A percentile compares a stretch with the other conserved stretches of the same genome.
Conservation (phyloP, 2,329 filamentous ascomycete genomes). For the Phialocephala sp. region DNA sequence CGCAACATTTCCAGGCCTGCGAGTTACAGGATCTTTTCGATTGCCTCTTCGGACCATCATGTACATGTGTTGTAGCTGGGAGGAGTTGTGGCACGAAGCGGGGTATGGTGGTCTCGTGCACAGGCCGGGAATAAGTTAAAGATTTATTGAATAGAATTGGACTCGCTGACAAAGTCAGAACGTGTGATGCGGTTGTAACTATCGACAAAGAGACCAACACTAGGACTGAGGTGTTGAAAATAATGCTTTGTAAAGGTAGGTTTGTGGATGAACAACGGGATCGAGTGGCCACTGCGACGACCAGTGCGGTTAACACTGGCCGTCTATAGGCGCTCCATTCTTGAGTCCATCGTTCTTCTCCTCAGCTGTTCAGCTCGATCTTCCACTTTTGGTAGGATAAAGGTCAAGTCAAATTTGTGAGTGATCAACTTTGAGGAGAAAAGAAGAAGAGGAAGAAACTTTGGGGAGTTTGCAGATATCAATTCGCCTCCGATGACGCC, state of each 20-base stretch:
- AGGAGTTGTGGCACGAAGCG: conserved; percentile 4
- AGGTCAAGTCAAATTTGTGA: conserved; percentile 65
- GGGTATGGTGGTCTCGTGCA: conserved; percentile 12
- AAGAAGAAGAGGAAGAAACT: conserved; percentile 43
- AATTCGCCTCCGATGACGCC: not conserved
- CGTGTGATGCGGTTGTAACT: conserved; percentile 25
- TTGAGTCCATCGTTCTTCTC: conserved; percentile 50
- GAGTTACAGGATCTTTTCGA: not conserved
- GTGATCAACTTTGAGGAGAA: conserved; percentile 58
- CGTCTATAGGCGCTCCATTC: conserved; percentile 44
- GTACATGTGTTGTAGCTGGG: not conserved
- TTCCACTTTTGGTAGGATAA: conserved; percentile 48
- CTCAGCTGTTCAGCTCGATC: conserved; percentile 61
- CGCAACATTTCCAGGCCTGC: not conserved
- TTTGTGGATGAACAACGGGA: conserved; percentile 44
- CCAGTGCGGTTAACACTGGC: conserved; percentile 37
- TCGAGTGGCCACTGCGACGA: conserved; percentile 36
- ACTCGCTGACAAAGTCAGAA: conserved; percentile 10
- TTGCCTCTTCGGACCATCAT: conserved; percentile 12
- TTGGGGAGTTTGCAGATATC: not conserved
- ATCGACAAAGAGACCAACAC: conserved; percentile 21
- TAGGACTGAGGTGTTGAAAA: not conserved
- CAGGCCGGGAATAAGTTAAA: not conserved
- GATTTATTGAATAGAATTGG: conserved; percentile 9
- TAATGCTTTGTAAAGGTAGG: conserved; percentile 8